Percentiles rank a stretch among this genome's conserved stretches.
phyloP scores from a whole-genome alignment of 75 land plant species.

The Cunninghamia lanceolata region DNA sequence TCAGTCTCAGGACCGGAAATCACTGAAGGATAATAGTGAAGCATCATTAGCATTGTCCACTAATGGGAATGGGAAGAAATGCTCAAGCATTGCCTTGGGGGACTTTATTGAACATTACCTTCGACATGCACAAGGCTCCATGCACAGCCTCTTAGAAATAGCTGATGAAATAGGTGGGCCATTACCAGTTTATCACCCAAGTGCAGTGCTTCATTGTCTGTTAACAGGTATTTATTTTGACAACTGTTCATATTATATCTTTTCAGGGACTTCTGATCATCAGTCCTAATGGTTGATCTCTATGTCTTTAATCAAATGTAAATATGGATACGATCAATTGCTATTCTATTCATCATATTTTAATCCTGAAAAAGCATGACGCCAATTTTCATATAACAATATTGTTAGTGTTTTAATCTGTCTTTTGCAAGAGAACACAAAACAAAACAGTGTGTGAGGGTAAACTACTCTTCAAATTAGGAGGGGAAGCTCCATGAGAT shows the following conservation, averaged over 20 bases:
- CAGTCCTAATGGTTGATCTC: not conserved
- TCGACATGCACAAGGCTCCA: not conserved
- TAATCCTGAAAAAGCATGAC: not conserved
- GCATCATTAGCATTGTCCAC: not conserved
- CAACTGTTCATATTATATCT: not conserved
- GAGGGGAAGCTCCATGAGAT: too few relatives aligned
- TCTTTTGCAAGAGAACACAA: too few relatives aligned
- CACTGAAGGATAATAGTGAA: not conserved
- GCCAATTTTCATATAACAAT: not conserved
- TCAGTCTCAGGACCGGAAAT: not conserved
- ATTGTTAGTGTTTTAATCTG: too few relatives aligned
- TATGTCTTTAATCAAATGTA: not conserved
- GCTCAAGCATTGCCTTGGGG: not conserved
- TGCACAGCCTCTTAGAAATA: slow-evolving; percentile 44
- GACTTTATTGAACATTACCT: not conserved
- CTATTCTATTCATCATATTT: not conserved
- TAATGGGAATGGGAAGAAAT: not conserved
- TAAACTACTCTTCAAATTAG: too few relatives aligned
- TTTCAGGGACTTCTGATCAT: not conserved
- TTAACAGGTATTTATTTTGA: slow-evolving; percentile 54
- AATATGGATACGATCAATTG: not conserved
- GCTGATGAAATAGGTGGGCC: slow-evolving; percentile 43
- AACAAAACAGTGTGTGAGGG: too few relatives aligned
- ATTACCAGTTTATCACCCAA: slow-evolving; percentile 72
- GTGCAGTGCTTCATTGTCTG: slow-evolving; percentile 50